A percentile compares a stretch with the other conserved stretches of the same genome.
phyloP scores from a whole-genome alignment of 2,329 filamentous ascomycete genomes.

The Colletotrichum tofieldiae region DNA sequence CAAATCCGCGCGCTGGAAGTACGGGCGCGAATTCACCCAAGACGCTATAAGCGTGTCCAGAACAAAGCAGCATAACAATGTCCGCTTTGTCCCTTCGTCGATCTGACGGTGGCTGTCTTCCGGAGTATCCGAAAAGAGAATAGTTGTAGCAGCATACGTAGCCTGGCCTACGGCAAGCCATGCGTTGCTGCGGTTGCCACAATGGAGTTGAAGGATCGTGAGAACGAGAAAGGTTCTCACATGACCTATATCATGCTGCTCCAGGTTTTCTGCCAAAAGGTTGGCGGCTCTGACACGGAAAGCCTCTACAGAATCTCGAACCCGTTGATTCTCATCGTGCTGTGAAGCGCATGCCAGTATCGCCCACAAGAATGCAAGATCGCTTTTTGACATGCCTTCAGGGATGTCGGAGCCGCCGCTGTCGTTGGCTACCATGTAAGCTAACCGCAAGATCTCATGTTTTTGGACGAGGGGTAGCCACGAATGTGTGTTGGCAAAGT shows the following conservation, averaged over 20 bases:
- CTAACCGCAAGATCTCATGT: slow-evolving; percentile 30
- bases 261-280: background rate
- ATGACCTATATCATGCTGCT: slow-evolving; percentile 9
- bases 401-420: background rate
- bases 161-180: slow-evolving; percentile 35
- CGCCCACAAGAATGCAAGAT: slow-evolving; percentile 24
- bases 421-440: slow-evolving; percentile 3
- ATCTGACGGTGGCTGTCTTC: background rate
- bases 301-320: background rate
- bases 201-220: slow-evolving; percentile 12
- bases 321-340: background rate
- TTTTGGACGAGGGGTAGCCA: slow-evolving; percentile 33
- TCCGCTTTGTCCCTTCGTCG: slow-evolving; percentile 16
- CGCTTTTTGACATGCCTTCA: background rate
- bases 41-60: slow-evolving; percentile 32
- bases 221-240: slow-evolving; percentile 27
- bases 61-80: slow-evolving; percentile 21
- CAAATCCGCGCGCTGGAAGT: slow-evolving; percentile 7
- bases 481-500: slow-evolving; percentile 21
- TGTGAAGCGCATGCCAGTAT: slow-evolving; percentile 28
- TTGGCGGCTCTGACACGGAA: background rate
- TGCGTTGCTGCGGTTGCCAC: slow-evolving; percentile 6
- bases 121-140: background rate
- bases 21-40: slow-evolving; percentile 24
- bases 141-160: slow-evolving; percentile 1